phyloP scores from a whole-genome alignment of 306 rosid genomes.

The Cyamopsis tetragonoloba region DNA sequence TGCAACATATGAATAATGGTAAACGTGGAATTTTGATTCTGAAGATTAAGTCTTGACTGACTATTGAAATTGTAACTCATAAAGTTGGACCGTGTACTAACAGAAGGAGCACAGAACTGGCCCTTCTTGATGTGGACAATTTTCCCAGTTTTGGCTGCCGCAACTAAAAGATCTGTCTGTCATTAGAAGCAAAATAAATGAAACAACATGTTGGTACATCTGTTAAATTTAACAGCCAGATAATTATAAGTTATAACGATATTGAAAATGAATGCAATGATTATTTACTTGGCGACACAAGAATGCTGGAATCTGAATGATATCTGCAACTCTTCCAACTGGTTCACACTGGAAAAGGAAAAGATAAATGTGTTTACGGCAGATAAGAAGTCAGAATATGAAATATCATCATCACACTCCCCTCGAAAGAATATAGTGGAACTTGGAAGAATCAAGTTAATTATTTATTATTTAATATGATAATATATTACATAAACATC shows the following conservation, averaged over 20 bases:
- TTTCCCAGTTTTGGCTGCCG: constrained; percentile 95
- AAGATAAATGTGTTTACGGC: not conserved
- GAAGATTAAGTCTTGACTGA: not conserved
- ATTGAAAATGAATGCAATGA: constrained; percentile 6
- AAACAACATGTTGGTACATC: constrained; percentile 24
- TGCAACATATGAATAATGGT: constrained; percentile 12
- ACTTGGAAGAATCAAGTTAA: not conserved
- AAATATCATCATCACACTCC: not conserved
- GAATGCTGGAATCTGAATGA: constrained; percentile 98
- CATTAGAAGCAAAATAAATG: constrained; percentile 32
- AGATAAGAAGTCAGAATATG: constrained; percentile 18
- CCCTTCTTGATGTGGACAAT: constrained; percentile 91
- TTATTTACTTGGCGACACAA: constrained; percentile 76
- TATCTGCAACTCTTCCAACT: constrained; percentile 92
- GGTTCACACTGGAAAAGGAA: constrained; percentile 65
- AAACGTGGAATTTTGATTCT: not conserved
- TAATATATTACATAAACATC: not conserved
- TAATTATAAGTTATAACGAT: not conserved
- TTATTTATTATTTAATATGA: constrained; percentile 15
- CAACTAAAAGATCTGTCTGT: constrained; percentile 98
- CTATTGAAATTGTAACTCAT: constrained; percentile 11
- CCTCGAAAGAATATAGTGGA: too few relatives aligned
- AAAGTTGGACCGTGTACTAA: constrained; percentile 42
- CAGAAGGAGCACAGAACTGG: constrained; percentile 98
- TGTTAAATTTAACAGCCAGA: not conserved